Base-by-base conservation (phyloP, 192 early-diverging fungal species). In the Cetraspora pellucida region DNA sequence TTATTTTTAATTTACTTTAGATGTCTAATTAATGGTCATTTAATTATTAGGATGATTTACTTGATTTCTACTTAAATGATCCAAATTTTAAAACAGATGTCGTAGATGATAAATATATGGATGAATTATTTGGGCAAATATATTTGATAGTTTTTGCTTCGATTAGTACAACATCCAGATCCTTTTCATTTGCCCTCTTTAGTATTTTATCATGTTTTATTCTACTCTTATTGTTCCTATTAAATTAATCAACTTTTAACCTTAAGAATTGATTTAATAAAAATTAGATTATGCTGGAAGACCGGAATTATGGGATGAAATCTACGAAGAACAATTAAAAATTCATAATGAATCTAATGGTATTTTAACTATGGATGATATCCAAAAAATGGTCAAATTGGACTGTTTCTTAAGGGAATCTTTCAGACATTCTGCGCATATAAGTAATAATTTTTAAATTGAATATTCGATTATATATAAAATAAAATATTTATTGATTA, bases 311-410 rank as follows among this genome's bases (percentile, higher is more conserved):
- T 67, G 65, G 65, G 45, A 44, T 23, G 65, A 67, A 17, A 23
- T 67, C 28, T 46, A 46, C 10, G 31, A 67, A 67, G 65, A 67
- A n/a, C 28, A 25, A 45, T 17, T 16, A 46, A 46, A 10, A 43
- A 43, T 67, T 23, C 10, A 23, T 21, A 46, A 46, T 17, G 65
- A 67, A 21, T 10, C 8, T 45, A 46, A 67, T 31, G 31, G 19
- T 37, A 23, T 43, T 37, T 31, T 67, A 11, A 67, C 65, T 5
- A 11, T 43, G 11, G 27, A 67, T 67, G 43, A 67, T 46, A 8
- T 46, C 21, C 13, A 67, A 11, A 67, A 67, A 45, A 67, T 67
- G 65, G 31, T 23, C 13, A 67, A 67, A 28, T 44, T 67, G 65
- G 65, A 67, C 8, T 43, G 65, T 67, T 67, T 67, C 19, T 4